Evolutionary conservation across 192 early-diverging fungal species (phyloP).

Genomic region (Backusella mclennaniae): DNA sequence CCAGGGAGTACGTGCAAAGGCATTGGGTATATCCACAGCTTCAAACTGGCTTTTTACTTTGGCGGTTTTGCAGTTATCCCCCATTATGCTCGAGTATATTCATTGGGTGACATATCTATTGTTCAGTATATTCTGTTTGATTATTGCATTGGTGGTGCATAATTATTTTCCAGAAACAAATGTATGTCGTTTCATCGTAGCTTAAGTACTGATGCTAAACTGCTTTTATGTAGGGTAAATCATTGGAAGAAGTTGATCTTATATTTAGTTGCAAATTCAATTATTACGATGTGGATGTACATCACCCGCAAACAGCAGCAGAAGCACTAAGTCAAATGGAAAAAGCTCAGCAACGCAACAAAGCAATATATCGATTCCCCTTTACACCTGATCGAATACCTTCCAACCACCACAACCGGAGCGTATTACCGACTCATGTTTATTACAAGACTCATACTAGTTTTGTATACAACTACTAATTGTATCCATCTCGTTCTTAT

Average conservation of each 20-base stretch:
- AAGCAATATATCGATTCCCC: conserved; percentile 2
- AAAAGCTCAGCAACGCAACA: conserved; percentile 7
- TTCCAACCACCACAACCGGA: neutral
- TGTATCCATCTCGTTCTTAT: neutral
- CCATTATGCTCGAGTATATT: conserved; percentile 63
- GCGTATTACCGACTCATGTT: neutral
- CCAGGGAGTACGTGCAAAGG: conserved; percentile 80
- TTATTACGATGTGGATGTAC: conserved; percentile 27
- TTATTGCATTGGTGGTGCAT: conserved; percentile 56
- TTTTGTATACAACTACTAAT: neutral
- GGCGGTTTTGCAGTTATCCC: conserved; percentile 65
- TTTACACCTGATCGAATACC: conserved; percentile 8
- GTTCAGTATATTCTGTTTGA: conserved; percentile 64
- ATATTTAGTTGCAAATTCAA: conserved; percentile 32
- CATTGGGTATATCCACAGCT: conserved; percentile 73
- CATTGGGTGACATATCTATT: conserved; percentile 65
- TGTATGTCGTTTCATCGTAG: conserved; percentile 21
- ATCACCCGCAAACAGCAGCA: conserved; percentile 34
- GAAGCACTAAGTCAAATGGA: conserved; percentile 23
- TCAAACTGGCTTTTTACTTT: conserved; percentile 90
- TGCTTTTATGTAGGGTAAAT: conserved; percentile 29
- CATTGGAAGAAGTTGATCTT: conserved; percentile 37
- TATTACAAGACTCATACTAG: neutral
- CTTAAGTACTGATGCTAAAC: neutral
- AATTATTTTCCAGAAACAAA: conserved; percentile 81